Evolutionary conservation across 768 basidiomycete species (phyloP).

Genomic region (Heimioporus sp.): DNA sequence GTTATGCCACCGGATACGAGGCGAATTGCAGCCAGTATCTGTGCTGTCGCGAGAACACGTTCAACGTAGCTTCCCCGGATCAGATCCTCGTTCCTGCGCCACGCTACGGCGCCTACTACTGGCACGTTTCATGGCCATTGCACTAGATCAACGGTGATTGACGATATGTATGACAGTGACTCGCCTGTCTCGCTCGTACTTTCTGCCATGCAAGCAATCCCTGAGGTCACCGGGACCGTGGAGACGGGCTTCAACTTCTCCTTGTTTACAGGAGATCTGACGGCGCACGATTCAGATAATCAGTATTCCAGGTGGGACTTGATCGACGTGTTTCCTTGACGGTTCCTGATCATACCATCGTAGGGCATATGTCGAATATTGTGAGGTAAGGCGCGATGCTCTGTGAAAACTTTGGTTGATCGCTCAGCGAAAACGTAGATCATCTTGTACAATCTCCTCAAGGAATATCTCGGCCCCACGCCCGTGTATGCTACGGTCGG

Average conservation of each 20-base stretch:
- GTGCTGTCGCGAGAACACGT: slow-evolving; percentile 58
- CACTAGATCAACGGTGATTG: not conserved
- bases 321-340: not conserved
- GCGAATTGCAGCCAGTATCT: slow-evolving; percentile 62
- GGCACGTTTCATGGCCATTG: not conserved
- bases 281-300: slow-evolving; percentile 67
- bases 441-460: slow-evolving; percentile 61
- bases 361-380: slow-evolving; percentile 58
- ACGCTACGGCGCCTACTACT: slow-evolving; percentile 49
- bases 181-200: slow-evolving; percentile 57
- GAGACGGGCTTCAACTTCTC: slow-evolving; percentile 59
- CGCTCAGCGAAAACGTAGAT: slow-evolving; percentile 41
- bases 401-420: not conserved
- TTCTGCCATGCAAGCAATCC: slow-evolving; percentile 64
- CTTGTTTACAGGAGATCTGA: slow-evolving; percentile 71
- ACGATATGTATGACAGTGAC: slow-evolving; percentile 40
- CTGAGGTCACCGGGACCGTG: slow-evolving; percentile 58
- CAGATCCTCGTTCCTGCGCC: slow-evolving; percentile 53
- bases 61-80: slow-evolving; percentile 48
- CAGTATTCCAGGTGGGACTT: slow-evolving; percentile 52
- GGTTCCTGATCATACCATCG: not conserved
- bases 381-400: slow-evolving; percentile 41
- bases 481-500: slow-evolving; percentile 69
- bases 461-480: slow-evolving; percentile 50
- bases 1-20: slow-evolving; percentile 67